A percentile compares a stretch with the other conserved stretches of the same genome.
Conservation (phyloP, 2,329 filamentous ascomycete genomes). For the Stagonosporopsis rhizophila region DNA sequence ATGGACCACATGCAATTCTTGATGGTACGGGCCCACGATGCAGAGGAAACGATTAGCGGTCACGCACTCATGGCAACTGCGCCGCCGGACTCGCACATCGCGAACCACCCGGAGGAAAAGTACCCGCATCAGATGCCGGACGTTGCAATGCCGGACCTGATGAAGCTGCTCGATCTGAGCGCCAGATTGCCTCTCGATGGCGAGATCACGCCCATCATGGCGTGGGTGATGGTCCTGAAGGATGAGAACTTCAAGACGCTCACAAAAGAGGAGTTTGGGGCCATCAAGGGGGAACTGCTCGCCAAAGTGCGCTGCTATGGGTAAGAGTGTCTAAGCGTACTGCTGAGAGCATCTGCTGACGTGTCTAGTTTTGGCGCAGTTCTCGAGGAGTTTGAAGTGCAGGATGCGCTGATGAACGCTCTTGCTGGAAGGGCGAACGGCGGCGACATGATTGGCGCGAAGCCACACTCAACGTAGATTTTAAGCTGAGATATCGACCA, state of each 20-base stretch:
- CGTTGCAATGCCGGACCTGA: slow-evolving; percentile 72
- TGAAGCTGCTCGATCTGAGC: slow-evolving; percentile 84
- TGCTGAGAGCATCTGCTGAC: slow-evolving; percentile 14
- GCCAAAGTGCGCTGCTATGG: slow-evolving; percentile 92
- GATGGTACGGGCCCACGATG: slow-evolving; percentile 63
- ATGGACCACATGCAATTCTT: slow-evolving; percentile 89
- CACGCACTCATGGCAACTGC: slow-evolving; percentile 94
- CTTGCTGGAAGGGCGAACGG: slow-evolving; percentile 62
- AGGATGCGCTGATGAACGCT: slow-evolving; percentile 77
- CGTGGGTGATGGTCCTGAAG: slow-evolving; percentile 80
- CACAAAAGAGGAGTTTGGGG: slow-evolving; percentile 71
- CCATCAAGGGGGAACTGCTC: slow-evolving; percentile 74
- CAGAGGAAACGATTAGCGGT: slow-evolving; percentile 70
- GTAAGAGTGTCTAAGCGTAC: slow-evolving; percentile 60
- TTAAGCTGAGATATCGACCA: background rate
- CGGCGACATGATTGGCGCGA: slow-evolving; percentile 4
- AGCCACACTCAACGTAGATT: background rate
- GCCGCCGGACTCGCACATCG: slow-evolving; percentile 73
- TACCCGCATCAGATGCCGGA: slow-evolving; percentile 80
- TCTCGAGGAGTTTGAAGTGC: slow-evolving; percentile 75
- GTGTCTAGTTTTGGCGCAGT: slow-evolving; percentile 69
- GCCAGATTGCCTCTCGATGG: slow-evolving; percentile 82
- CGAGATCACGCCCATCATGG: slow-evolving; percentile 95
- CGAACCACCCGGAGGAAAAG: slow-evolving; percentile 60
- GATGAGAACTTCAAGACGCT: slow-evolving; percentile 67